Evolutionary conservation across 495 filamentous ascomycete genomes (phyloP).

Genomic region (Trichoderma reesei): DNA sequence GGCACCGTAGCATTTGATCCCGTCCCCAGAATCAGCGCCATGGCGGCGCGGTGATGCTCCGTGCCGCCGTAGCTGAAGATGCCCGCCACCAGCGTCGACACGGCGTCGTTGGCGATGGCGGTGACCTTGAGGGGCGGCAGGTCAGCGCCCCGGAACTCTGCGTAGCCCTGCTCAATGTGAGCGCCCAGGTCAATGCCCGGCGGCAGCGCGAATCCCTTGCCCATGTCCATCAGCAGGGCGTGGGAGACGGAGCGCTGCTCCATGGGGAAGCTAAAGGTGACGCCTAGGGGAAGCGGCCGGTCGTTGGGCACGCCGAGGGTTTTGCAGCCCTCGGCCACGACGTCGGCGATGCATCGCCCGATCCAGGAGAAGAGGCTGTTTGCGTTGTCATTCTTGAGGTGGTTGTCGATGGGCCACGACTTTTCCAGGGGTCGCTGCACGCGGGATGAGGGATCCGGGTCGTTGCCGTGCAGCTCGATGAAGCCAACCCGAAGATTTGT

Average conservation of each 20-base stretch:
- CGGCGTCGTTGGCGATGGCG: slow-evolving; percentile 74
- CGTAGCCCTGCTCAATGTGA: slow-evolving; percentile 60
- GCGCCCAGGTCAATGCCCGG: slow-evolving; percentile 61
- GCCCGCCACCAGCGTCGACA: slow-evolving; percentile 69
- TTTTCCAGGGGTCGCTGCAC: slow-evolving; percentile 55
- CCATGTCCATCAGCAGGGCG: slow-evolving; percentile 77
- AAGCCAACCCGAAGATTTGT: slow-evolving; percentile 74
- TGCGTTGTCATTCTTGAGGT: slow-evolving; percentile 66
- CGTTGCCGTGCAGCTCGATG: slow-evolving; percentile 53
- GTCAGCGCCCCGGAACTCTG: slow-evolving; percentile 33
- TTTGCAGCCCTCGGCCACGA: slow-evolving; percentile 43
- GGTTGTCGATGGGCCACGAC: slow-evolving; percentile 69
- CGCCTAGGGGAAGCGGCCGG: slow-evolving; percentile 57
- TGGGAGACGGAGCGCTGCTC: slow-evolving; percentile 65
- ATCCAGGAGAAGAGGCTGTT: slow-evolving; percentile 75
- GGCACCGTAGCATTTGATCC: slow-evolving; percentile 77
- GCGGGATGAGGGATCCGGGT: slow-evolving; percentile 9
- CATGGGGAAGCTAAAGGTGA: slow-evolving; percentile 84
- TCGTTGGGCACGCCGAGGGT: slow-evolving; percentile 20
- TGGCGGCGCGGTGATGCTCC: slow-evolving; percentile 44
- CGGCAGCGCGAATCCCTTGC: slow-evolving; percentile 75
- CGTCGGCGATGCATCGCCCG: slow-evolving; percentile 62
- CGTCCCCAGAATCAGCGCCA: slow-evolving; percentile 76
- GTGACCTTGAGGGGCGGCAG: slow-evolving; percentile 60
- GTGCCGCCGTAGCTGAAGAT: slow-evolving; percentile 47